Evolutionary conservation across 2,329 filamentous ascomycete genomes (phyloP), one percentile per base, ranked within the genome.

Genomic region (Aulographum hederae): DNA sequence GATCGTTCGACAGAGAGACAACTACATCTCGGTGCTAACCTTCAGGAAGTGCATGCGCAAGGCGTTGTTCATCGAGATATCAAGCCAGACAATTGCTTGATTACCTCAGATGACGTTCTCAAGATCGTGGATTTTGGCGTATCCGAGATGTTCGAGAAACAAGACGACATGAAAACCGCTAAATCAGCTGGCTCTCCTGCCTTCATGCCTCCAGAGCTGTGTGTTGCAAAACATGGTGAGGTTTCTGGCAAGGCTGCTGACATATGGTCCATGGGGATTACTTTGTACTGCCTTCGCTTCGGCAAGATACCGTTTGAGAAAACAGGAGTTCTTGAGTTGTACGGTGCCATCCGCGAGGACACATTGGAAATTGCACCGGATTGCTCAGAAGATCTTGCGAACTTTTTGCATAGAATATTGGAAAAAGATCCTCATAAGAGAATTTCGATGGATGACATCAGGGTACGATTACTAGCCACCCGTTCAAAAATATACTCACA

Each of bases 121-220:
- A 98, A 95, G 52, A 78, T 98, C 40, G 84, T 92, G 32, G 89
- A 95, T 52, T 98, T 98, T 61, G 89, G 89, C n/a, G 89, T 95
- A 5, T 95, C 86, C 1, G 86, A 98, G 49, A 94, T 98, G 74
- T 98, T 98, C 43, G 78, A 86, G 47, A 93, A 91, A 50, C 64
- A 78, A 35, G 71, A 68, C 2, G 68, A 81, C 28, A 95, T 95
- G 89, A 74, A 73, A 50, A 93, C 82, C 0, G 74, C 78, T 36
- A 98, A 95, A 55, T 86, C 84, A 3, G 85, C 85, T 8, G 89
- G 89, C 1, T 94, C 85, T 3, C 89, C 89, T 0, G 89, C 89
- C 1, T 98, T 98, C 46, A 67, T 95, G 35, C 80, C 89, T 0
- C 89, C 89, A 0, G 89, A 98, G 52, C 62, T 98, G 10, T 98